A percentile compares a stretch with the other conserved stretches of the same genome.
These are phyloP conservation scores for Colletotrichum nymphaeae DNA, from an alignment of 2,329 filamentous ascomycete species.

Conservation along the genomic window DNA sequence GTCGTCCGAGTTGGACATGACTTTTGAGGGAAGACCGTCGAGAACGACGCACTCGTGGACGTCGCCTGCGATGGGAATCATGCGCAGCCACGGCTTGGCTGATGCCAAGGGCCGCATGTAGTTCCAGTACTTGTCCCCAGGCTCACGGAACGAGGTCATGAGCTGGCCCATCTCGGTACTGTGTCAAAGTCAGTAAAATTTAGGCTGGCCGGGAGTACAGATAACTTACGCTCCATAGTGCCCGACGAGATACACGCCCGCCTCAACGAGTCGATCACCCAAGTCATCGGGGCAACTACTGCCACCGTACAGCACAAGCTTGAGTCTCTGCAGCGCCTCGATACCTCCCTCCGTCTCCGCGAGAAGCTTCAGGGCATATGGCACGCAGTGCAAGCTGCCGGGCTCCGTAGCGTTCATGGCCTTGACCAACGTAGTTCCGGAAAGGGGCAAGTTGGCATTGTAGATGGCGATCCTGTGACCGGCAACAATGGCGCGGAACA, in stretches of 20 bases:
- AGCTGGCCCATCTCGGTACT: conserved; percentile 68
- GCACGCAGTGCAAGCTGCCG: conserved; percentile 66
- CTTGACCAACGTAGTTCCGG: conserved; percentile 53
- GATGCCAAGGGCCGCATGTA: conserved; percentile 58
- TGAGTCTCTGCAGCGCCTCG: conserved; percentile 51
- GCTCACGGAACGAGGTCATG: conserved; percentile 64
- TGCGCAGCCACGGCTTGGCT: conserved; percentile 53
- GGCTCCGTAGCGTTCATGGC: conserved; percentile 53
- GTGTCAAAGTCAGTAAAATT: not conserved
- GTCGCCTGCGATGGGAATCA: conserved; percentile 46
- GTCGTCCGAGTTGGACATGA: conserved; percentile 52
- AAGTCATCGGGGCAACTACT: conserved; percentile 65
- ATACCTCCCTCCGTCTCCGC: conserved; percentile 64
- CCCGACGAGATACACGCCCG: conserved; percentile 60
- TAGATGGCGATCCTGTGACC: conserved; percentile 59
- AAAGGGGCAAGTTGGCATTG: conserved; percentile 61
- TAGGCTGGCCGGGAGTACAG: no score
- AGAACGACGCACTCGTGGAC: conserved; percentile 51
- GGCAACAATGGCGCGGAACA: conserved; percentile 59
- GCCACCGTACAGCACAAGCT: conserved; percentile 62
- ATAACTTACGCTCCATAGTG: conserved; percentile 60
- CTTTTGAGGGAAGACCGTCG: conserved; percentile 51
- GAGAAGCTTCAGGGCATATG: conserved; percentile 68
- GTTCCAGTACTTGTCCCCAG: conserved; percentile 65
- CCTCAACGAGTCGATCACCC: conserved; percentile 58